These are phyloP conservation scores for Conringia planisiliqua DNA, from an alignment of 345 rosid species.

Conservation along the genomic window DNA sequence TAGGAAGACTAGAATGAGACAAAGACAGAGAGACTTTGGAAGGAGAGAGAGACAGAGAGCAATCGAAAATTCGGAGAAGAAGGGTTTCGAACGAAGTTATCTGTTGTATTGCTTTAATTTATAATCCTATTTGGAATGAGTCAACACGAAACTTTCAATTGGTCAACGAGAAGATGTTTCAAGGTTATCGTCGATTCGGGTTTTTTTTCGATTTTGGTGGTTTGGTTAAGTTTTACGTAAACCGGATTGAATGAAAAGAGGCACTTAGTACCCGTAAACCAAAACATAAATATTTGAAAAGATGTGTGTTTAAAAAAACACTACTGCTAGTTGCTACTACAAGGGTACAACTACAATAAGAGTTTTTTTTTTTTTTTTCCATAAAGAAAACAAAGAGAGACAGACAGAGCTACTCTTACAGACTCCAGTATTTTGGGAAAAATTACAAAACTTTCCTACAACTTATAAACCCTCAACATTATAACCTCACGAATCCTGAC, in stretches of 20 bases:
- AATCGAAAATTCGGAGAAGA: conserved; percentile 5
- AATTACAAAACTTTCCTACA: conserved; percentile 38
- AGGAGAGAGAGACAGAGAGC: neutral
- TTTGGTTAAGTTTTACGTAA: neutral
- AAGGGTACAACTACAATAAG: neutral
- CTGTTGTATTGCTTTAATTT: neutral
- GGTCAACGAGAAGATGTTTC: neutral
- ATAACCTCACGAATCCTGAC: neutral
- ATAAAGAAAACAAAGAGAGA: neutral
- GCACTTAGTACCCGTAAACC: neutral
- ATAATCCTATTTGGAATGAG: neutral
- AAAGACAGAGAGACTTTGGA: neutral
- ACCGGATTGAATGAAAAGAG: neutral
- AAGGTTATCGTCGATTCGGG: neutral
- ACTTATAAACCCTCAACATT: conserved; percentile 20
- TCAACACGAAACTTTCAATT: neutral
- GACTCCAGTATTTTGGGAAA: conserved; percentile 5
- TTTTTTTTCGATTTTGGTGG: neutral
- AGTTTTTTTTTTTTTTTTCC: too few species aligned
- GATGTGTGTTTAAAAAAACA: conserved; percentile 1
- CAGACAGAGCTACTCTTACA: conserved; percentile 18
- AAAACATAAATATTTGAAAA: neutral
- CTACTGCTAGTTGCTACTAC: too few species aligned
- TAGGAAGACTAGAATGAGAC: too few species aligned
- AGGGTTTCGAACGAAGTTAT: neutral